Percentiles rank a stretch among this genome's conserved stretches.
phyloP scores from a whole-genome alignment of 495 filamentous ascomycete genomes.

The Aspergillus bertholletiae region DNA sequence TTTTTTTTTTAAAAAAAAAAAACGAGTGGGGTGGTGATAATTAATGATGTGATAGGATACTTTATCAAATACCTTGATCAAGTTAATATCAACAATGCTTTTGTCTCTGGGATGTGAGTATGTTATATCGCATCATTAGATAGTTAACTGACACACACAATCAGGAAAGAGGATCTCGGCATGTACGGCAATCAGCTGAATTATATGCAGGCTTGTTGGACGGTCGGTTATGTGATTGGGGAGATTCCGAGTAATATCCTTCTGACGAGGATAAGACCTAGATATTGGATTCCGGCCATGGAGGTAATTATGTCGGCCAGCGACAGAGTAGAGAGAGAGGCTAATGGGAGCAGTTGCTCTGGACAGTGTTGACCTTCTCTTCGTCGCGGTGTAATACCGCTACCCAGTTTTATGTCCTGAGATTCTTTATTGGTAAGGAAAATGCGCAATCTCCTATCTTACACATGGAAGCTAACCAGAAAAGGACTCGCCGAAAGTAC shows the following conservation, averaged over 20 bases:
- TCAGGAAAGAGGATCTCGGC: constrained; percentile 59
- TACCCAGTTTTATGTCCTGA: constrained; percentile 50
- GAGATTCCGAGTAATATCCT: constrained; percentile 60
- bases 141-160: neutral
- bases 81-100: constrained; percentile 55
- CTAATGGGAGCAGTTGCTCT: constrained; percentile 41
- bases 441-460: too few relatives aligned
- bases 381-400: constrained; percentile 43
- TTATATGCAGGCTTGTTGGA: constrained; percentile 54
- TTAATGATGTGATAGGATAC: constrained; percentile 34
- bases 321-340: neutral
- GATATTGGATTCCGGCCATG: constrained; percentile 55
- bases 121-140: too few relatives aligned
- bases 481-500: constrained; percentile 42
- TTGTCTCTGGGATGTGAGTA: constrained; percentile 42
- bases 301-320: constrained; percentile 17
- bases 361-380: constrained; percentile 51
- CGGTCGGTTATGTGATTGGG: constrained; percentile 60
- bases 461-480: neutral
- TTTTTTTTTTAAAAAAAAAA: neutral
- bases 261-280: constrained; percentile 50
- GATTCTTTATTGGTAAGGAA: constrained; percentile 57
- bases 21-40: neutral
- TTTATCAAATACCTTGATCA: constrained; percentile 60
- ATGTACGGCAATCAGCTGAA: constrained; percentile 53